Conservation (phyloP, 495 filamentous ascomycete genomes). For the Trichoderma reesei region DNA sequence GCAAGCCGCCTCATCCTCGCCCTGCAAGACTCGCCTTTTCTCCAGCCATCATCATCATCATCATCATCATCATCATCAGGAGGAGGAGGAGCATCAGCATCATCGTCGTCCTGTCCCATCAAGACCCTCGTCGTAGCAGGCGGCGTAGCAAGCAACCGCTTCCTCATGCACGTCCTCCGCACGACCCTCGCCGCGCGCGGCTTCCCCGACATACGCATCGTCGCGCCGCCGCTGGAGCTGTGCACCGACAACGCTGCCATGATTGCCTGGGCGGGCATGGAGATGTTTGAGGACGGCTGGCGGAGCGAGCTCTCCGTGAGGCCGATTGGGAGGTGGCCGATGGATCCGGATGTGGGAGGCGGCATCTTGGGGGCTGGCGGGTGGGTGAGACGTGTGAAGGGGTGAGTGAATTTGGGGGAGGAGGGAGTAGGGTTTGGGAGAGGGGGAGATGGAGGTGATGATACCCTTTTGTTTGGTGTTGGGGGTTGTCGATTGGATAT, state of each 20-base stretch:
- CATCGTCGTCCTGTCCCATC: conserved; percentile 17
- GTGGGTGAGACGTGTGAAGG: conserved; percentile 22
- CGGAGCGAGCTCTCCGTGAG: conserved; percentile 46
- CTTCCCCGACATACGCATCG: conserved; percentile 49
- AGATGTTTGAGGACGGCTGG: conserved; percentile 83
- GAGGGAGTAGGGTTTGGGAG: not conserved
- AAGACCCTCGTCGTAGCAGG: conserved; percentile 72
- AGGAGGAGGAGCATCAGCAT: no score
- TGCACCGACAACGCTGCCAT: conserved; percentile 98
- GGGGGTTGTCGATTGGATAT: no score
- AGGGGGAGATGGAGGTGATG: no score
- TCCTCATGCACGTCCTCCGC: conserved; percentile 58
- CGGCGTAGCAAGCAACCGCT: conserved; percentile 79
- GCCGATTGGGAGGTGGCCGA: conserved; percentile 64
- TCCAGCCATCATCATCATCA: not conserved
- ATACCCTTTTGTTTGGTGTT: no score
- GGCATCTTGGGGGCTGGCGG: conserved; percentile 38
- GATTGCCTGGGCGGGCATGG: conserved; percentile 89
- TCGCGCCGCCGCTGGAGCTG: conserved; percentile 61
- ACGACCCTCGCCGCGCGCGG: conserved; percentile 53
- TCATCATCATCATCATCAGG: no score
- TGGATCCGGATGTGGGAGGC: conserved; percentile 54
- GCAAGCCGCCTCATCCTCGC: conserved; percentile 60
- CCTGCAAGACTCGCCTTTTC: conserved; percentile 27
- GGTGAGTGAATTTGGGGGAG: not conserved